Conservation (phyloP, 805 yeast species). For the Clavispora fructus region DNA sequence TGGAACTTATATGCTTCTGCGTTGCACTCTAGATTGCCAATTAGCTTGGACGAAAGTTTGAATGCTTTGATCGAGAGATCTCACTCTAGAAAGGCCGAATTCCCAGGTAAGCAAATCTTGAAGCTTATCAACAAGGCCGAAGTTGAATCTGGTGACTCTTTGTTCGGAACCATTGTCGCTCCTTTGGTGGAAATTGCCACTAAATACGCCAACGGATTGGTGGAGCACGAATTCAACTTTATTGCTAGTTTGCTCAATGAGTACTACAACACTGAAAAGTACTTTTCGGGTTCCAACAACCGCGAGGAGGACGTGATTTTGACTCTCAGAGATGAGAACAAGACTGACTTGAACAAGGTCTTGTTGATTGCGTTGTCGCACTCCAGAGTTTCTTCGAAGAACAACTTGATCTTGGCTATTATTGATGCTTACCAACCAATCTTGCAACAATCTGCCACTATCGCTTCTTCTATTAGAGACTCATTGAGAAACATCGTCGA, state of each 20-base stretch:
- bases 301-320: slow-evolving; percentile 89
- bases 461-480: slow-evolving; percentile 60
- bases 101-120: slow-evolving; percentile 85
- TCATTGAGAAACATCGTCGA: slow-evolving; percentile 78
- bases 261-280: slow-evolving; percentile 71
- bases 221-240: slow-evolving; percentile 76
- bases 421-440: slow-evolving; percentile 76
- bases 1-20: slow-evolving; percentile 87
- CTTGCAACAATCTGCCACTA: slow-evolving; percentile 62
- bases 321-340: slow-evolving; percentile 81
- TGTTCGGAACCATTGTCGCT: slow-evolving; percentile 52
- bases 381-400: slow-evolving; percentile 88
- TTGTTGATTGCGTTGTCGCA: slow-evolving; percentile 77
- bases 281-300: slow-evolving; percentile 69
- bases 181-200: slow-evolving; percentile 72
- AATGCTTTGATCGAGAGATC: slow-evolving; percentile 62
- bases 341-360: slow-evolving; percentile 68
- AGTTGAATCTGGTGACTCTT: slow-evolving; percentile 37
- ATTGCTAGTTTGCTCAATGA: slow-evolving; percentile 65
- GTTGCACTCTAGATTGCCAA: slow-evolving; percentile 83
- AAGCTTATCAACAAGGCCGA: slow-evolving; percentile 65
- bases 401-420: slow-evolving; percentile 81
- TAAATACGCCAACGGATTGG: slow-evolving; percentile 68
- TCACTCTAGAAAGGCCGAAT: slow-evolving; percentile 63
- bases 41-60: slow-evolving; percentile 65